Evolutionary conservation across 257 asterid species (phyloP).

Genomic region (Coffea canephora): DNA sequence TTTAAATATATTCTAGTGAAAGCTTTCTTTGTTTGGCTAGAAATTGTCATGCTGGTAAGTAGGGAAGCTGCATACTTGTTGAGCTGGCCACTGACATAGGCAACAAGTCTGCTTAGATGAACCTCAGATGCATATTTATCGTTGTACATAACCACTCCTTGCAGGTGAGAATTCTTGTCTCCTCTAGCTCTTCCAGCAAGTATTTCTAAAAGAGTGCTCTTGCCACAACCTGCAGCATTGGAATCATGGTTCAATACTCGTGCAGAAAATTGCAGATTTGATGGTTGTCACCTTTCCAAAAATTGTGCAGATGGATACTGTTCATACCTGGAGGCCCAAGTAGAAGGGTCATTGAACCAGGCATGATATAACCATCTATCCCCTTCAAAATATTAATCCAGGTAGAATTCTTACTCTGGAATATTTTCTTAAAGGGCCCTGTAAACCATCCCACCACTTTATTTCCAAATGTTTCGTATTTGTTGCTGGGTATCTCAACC

Average conservation of each 20-base stretch:
- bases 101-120: no score
- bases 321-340: constrained; percentile 20
- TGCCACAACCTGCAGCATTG: constrained; percentile 15
- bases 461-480: constrained; percentile 16
- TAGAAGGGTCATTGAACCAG: constrained; percentile 16
- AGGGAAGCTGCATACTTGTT: no score
- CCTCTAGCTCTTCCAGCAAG: no score
- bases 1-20: background rate
- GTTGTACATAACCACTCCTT: no score
- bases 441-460: constrained; percentile 11
- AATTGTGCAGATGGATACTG: no score
- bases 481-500: constrained; percentile 2
- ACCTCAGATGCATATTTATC: no score
- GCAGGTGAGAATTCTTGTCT: no score
- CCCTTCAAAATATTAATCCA: constrained; percentile 13
- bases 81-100: no score
- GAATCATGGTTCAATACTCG: background rate
- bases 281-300: background rate
- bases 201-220: no score
- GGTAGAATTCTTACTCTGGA: background rate
- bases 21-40: no score
- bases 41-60: no score
- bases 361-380: constrained; percentile 17
- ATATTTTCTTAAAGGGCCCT: constrained; percentile 5
- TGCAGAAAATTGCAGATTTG: background rate